A percentile compares a stretch with the other conserved stretches of the same genome.
These are phyloP conservation scores for Gnetum montanum DNA, from an alignment of 75 land plant species.

Conservation along the genomic window DNA sequence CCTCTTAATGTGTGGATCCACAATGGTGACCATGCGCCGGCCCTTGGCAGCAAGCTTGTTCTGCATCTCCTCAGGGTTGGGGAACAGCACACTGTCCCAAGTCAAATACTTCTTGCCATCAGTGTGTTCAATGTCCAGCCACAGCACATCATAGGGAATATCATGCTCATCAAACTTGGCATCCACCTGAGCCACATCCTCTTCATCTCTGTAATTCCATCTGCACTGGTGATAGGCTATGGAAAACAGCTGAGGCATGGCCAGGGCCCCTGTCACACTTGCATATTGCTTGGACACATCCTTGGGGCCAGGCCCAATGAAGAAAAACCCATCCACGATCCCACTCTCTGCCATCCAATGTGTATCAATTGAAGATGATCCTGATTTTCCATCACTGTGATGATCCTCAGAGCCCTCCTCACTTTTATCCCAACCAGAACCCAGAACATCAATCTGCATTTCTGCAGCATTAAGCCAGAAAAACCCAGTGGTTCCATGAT, in stretches of 20 bases:
- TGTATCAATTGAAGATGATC: slow-evolving; percentile 53
- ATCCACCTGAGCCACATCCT: slow-evolving; percentile 85
- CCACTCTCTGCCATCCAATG: slow-evolving; percentile 95
- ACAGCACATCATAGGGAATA: slow-evolving; percentile 94
- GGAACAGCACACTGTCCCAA: slow-evolving; percentile 81
- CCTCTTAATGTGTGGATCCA: slow-evolving; percentile 95
- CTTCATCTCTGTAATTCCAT: slow-evolving; percentile 98
- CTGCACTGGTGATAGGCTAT: slow-evolving; percentile 95
- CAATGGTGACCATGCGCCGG: slow-evolving; percentile 93
- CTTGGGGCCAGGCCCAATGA: slow-evolving; percentile 89
- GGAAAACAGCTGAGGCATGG: slow-evolving; percentile 87
- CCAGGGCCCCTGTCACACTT: slow-evolving; percentile 56
- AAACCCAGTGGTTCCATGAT: slow-evolving; percentile 57
- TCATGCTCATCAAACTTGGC: slow-evolving; percentile 86
- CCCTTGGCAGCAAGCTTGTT: slow-evolving; percentile 82
- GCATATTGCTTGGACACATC: slow-evolving; percentile 81
- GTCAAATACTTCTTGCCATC: slow-evolving; percentile 95
- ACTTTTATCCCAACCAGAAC: slow-evolving; percentile 61
- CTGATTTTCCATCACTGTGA: slow-evolving; percentile 7
- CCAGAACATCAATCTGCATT: slow-evolving; percentile 94
- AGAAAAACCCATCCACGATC: slow-evolving; percentile 81
- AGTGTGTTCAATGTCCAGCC: slow-evolving; percentile 99
- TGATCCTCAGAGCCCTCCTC: neutral
- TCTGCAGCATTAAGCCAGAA: slow-evolving; percentile 97
- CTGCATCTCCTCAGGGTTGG: slow-evolving; percentile 93